Conservation (phyloP, 1,284 basidiomycete genomes). For the Boletellus sp. region DNA sequence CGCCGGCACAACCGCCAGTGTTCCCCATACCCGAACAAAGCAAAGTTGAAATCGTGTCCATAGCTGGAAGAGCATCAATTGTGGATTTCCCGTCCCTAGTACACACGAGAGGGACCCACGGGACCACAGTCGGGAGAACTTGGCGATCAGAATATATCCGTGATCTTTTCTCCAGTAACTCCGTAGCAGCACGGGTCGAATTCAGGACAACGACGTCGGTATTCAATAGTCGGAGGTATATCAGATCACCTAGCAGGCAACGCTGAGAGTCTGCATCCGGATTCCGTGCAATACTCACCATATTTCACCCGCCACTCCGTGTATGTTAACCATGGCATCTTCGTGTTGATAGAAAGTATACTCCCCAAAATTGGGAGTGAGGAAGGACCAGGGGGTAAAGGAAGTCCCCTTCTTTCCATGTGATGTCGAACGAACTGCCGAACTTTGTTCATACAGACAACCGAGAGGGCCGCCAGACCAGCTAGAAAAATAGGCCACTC, state of each 20-base stretch:
- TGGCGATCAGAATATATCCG: constrained; percentile 23
- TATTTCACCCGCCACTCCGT: constrained; percentile 19
- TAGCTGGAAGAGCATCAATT: constrained; percentile 5
- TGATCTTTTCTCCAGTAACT: constrained; percentile 22
- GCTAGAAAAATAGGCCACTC: no score
- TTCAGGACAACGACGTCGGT: constrained; percentile 23
- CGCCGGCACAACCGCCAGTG: constrained; percentile 1
- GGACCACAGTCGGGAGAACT: constrained; percentile 10
- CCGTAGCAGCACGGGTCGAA: constrained; percentile 6
- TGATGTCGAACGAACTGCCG: constrained; percentile 4
- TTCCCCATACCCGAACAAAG: neutral
- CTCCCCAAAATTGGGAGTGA: constrained; percentile 18
- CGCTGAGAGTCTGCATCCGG: neutral
- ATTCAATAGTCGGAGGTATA: constrained; percentile 18
- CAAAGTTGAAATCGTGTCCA: constrained; percentile 14
- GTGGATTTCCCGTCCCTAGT: neutral
- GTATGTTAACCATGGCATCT: constrained; percentile 17
- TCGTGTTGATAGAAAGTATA: constrained; percentile 8
- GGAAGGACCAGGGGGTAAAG: constrained; percentile 16
- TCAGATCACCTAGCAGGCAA: constrained; percentile 19
- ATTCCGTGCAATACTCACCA: constrained; percentile 6
- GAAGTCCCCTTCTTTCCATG: constrained; percentile 11
- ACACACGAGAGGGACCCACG: constrained; percentile 9
- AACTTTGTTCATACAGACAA: no score
- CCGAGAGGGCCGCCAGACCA: no score